These are phyloP conservation scores for Candolleomyces aberdarensis DNA, from an alignment of 768 basidiomycete genomes.

Conservation along the genomic window DNA sequence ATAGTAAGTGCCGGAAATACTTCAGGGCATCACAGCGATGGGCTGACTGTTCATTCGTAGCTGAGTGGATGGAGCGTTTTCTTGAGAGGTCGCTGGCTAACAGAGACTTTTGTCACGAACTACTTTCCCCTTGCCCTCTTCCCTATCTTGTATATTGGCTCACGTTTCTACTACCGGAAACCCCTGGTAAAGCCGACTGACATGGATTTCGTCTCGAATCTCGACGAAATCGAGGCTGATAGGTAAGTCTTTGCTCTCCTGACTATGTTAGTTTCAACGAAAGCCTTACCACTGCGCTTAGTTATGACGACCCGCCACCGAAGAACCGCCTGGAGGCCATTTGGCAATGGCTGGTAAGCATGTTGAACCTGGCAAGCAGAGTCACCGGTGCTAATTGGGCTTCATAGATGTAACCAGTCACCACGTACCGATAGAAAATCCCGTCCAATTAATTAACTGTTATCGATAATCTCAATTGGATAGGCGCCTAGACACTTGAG, in stretches of 20 bases:
- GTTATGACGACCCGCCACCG: slow-evolving; percentile 69
- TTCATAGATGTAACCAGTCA: too few species aligned
- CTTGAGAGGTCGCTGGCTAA: slow-evolving; percentile 41
- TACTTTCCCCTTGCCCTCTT: slow-evolving; percentile 73
- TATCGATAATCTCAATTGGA: too few species aligned
- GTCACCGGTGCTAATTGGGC: too few species aligned
- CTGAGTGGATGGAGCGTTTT: slow-evolving; percentile 43
- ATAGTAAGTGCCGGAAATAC: slow-evolving; percentile 44
- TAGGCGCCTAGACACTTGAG: too few species aligned
- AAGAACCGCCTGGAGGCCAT: slow-evolving; percentile 63
- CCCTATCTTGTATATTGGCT: slow-evolving; percentile 67
- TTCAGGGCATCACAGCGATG: not conserved
- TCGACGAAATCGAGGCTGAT: slow-evolving; percentile 68
- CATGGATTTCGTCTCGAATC: slow-evolving; percentile 81
- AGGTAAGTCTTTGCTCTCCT: slow-evolving; percentile 32
- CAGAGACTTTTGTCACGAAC: slow-evolving; percentile 75
- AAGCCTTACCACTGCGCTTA: slow-evolving; percentile 12
- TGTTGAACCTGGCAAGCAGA: slow-evolving; percentile 2
- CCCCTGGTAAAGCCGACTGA: slow-evolving; percentile 49
- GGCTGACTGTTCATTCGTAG: slow-evolving; percentile 19
- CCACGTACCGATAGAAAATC: too few species aligned
- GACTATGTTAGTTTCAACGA: not conserved
- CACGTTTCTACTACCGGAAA: slow-evolving; percentile 52
- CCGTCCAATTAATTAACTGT: too few species aligned
- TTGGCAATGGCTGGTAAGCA: slow-evolving; percentile 78